phyloP scores from a whole-genome alignment of 2,329 filamentous ascomycete genomes.

The Polytolypa hystricis region DNA sequence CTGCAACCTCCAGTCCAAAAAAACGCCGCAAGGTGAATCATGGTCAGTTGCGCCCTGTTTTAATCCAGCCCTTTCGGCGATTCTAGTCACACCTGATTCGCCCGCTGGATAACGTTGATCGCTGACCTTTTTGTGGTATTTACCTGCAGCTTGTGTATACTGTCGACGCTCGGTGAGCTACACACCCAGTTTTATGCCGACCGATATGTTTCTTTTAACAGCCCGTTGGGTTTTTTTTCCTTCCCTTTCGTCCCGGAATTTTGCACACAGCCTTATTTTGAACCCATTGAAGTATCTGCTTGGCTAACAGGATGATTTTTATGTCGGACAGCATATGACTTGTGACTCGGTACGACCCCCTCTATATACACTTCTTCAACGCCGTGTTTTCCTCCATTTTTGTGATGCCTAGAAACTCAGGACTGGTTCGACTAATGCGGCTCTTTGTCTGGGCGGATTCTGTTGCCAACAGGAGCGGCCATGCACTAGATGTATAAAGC shows the following conservation, averaged over 20 bases:
- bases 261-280: too few relatives aligned
- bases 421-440: neutral
- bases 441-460: slow-evolving; percentile 16
- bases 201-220: neutral
- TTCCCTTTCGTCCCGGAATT: too few relatives aligned
- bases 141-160: slow-evolving; percentile 67
- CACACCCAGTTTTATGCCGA: neutral
- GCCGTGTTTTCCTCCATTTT: slow-evolving; percentile 11
- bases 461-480: slow-evolving; percentile 62
- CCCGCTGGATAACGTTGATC: too few relatives aligned
- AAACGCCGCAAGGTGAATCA: slow-evolving; percentile 85
- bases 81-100: too few relatives aligned
- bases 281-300: too few relatives aligned
- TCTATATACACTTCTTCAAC: slow-evolving; percentile 9
- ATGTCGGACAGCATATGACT: slow-evolving; percentile 67
- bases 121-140: too few relatives aligned
- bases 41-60: slow-evolving; percentile 46
- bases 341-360: slow-evolving; percentile 65
- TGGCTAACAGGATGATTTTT: slow-evolving; percentile 17
- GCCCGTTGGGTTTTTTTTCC: too few relatives aligned
- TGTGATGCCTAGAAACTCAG: neutral
- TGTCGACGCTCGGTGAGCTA: slow-evolving; percentile 78
- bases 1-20: slow-evolving; percentile 50
- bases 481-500: slow-evolving; percentile 94
- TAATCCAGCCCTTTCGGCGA: too few relatives aligned